Base-by-base conservation (phyloP, 257 asterid genomes). In the Cruciata laevipes region DNA sequence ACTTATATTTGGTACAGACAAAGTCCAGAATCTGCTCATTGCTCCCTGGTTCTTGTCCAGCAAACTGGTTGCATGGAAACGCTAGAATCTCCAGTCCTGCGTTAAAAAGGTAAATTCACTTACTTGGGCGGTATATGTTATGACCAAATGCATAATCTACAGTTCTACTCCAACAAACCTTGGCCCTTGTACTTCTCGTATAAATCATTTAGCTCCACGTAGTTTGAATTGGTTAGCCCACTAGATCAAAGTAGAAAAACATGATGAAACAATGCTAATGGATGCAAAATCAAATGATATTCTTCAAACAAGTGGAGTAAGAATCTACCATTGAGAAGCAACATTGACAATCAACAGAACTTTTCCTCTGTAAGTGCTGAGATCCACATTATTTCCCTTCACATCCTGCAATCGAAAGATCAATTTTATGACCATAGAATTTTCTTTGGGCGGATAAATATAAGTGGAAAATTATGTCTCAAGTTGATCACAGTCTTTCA, bases 11-110 rank as follows among this genome's bases (percentile, higher is more conserved):
- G 62, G 88, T 85, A 78, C 96, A 91, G 47, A 85, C 93, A 16
- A 85, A 90, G 70, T 91, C 84, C 23, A 78, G 63, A 47, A 90
- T 88, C 67, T 88, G 83, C 52, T 82, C 82, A 23, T 77, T 85
- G 75, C 75, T 88, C 72, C 93, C 95, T 3, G 95, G 96, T 71
- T 88, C 97, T 75, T 90, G 93, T 60, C 74, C 84, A 0, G 86
- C 97, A 80, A 90, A 90, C 71, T 90, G 96, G 76, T 90, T 90
- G 85, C 97, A 86, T 0, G 96, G 96, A 58, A 90, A 90, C 55
- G 96, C 97, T 24, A 88, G 78, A 63, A 90, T 80, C 83, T 88
- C 96, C 47, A 91, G 82, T 27, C 96, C 97, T 91, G 24, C 25
- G 25, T 42, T 49, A 25, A 25, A 37, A 72, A 52, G 7, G 42